Evolutionary conservation across 2,329 filamentous ascomycete genomes (phyloP), one percentile per base, ranked within the genome.

Genomic region (Hypoxylon sp.): DNA sequence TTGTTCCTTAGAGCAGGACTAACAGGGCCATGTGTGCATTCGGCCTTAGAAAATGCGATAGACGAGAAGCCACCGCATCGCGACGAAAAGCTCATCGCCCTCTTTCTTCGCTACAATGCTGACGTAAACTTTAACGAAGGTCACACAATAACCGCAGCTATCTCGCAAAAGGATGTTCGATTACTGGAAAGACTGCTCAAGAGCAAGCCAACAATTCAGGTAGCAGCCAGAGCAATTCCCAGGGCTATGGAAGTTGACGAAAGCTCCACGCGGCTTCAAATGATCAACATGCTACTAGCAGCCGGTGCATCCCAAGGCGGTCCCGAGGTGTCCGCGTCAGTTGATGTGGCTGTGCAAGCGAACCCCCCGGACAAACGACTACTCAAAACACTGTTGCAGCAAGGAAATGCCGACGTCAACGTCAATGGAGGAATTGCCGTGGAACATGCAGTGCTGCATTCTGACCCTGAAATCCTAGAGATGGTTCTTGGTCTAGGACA

Each of bases 101-200:
- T 89, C 3, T 77, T 89, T 2, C 77, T 89, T 4, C 79, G 81
- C 1, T 79, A 87, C 65, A 83, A 85, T 13, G 85, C 85, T 3
- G 86, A 88, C 52, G 81, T 87, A 39, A 88, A 87, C 68, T 86
- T 84, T 59, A 84, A 85, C 46, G 82, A 84, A 27, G 85, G 86
- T 0, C 79, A 82, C n/a, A 82, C 81, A 2, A 79, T 89, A 13
- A 75, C 82, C 0, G 79, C 83, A 0, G 82, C 87, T 0, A 83
- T 89, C 17, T 68, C 75, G 1, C 83, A 85, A 60, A 82, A 80
- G 31, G 86, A 89, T 53, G 60, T 84, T 0, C 75, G 74, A 0
- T 76, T 89, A 0, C 73, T 89, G 0, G 78, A 81, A 15, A 79
- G 78, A 0, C 71, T 89, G 6, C 76, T 88, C 2, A 78, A 73